Evolutionary conservation across 805 yeast genomes (phyloP).

Genomic region (Candida pini): DNA sequence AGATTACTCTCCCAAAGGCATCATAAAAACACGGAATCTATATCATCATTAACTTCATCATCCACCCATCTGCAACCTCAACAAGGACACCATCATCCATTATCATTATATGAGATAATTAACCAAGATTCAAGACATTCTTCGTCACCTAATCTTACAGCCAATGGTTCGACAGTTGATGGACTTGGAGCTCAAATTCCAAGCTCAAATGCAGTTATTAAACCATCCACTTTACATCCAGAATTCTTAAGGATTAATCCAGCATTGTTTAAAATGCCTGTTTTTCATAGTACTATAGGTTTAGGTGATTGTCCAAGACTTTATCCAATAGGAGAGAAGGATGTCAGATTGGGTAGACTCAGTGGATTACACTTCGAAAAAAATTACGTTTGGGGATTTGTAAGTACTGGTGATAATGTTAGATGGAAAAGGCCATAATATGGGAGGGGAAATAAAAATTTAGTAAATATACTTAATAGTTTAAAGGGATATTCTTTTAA

Average conservation of each 20-base stretch:
- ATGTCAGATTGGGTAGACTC: conserved; percentile 29
- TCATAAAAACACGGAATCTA: conserved; percentile 20
- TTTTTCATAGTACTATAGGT: conserved; percentile 22
- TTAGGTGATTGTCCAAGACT: conserved; percentile 24
- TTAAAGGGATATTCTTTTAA: no score
- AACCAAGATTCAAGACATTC: conserved; percentile 15
- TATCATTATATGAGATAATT: conserved; percentile 24
- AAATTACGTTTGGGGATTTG: conserved; percentile 32
- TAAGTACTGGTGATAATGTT: conserved; percentile 32
- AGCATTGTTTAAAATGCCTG: conserved; percentile 2
- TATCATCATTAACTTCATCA: conserved; percentile 26
- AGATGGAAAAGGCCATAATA: conserved; percentile 33
- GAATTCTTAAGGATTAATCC: background rate
- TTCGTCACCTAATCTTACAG: conserved; percentile 2
- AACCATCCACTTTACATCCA: conserved; percentile 1
- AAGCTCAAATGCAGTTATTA: conserved; percentile 1
- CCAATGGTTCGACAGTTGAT: background rate
- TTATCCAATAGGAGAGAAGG: conserved; percentile 29
- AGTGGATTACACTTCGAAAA: conserved; percentile 27
- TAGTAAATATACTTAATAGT: no score
- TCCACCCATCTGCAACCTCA: conserved; percentile 14
- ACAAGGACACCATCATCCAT: conserved; percentile 13
- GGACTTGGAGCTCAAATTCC: background rate
- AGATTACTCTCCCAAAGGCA: conserved; percentile 8
- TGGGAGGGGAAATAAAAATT: no score